These are phyloP conservation scores for Fusarium equiseti DNA, from an alignment of 2,329 filamentous ascomycete genomes.

Conservation along the genomic window DNA sequence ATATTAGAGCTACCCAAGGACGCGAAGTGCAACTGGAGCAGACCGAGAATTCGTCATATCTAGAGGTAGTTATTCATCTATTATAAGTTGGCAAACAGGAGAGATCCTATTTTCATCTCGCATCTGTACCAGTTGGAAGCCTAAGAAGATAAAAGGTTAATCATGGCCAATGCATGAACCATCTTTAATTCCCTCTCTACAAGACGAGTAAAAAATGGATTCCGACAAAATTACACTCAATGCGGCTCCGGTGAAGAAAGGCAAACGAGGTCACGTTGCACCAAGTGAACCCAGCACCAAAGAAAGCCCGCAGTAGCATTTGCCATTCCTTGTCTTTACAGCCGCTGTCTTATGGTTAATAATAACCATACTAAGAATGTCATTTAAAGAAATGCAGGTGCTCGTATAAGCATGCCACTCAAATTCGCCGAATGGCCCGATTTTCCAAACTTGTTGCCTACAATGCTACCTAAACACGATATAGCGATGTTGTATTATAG, in stretches of 20 bases:
- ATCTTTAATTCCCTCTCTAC: background rate
- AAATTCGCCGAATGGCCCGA: slow-evolving; percentile 4
- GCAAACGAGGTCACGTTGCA: background rate
- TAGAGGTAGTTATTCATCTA: too few relatives aligned
- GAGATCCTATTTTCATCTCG: too few relatives aligned
- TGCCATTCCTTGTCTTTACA: background rate
- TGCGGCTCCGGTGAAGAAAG: background rate
- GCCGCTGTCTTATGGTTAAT: slow-evolving; percentile 2
- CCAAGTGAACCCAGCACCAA: background rate
- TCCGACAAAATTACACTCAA: background rate
- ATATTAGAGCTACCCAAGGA: too few relatives aligned
- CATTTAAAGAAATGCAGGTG: background rate
- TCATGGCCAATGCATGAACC: background rate
- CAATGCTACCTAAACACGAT: background rate
- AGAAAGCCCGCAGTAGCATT: background rate
- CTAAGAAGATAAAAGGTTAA: background rate
- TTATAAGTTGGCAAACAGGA: too few relatives aligned
- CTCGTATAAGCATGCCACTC: background rate
- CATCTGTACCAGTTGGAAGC: accelerated
- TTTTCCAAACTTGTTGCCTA: slow-evolving; percentile 1
- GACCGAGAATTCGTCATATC: too few relatives aligned
- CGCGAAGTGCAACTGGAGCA: too few relatives aligned
- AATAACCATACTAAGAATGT: slow-evolving; percentile 5
- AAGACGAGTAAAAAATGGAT: background rate
- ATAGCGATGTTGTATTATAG: background rate